These are phyloP conservation scores for Didymella arachidicola DNA, from an alignment of 2,329 filamentous ascomycete genomes.

Conservation along the genomic window DNA sequence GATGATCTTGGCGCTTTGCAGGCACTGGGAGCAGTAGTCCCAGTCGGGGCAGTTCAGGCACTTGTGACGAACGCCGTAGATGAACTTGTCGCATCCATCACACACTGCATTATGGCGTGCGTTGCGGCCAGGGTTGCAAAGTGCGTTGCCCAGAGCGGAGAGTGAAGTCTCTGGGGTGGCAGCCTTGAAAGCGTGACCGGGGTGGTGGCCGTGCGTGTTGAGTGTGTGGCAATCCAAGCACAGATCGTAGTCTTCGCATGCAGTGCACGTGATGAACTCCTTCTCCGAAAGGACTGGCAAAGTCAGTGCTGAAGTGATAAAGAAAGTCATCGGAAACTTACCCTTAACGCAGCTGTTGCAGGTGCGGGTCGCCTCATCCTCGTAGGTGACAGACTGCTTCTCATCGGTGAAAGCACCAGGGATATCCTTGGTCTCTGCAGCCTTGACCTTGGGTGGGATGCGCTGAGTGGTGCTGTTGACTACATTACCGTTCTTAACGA, in stretches of 20 bases:
- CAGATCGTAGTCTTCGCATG: slow-evolving; percentile 90
- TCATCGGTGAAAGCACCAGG: slow-evolving; percentile 57
- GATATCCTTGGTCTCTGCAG: slow-evolving; percentile 47
- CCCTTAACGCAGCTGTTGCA: slow-evolving; percentile 75
- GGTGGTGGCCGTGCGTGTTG: slow-evolving; percentile 88
- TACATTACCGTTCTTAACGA: slow-evolving; percentile 78
- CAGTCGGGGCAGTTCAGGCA: slow-evolving; percentile 96
- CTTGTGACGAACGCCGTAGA: slow-evolving; percentile 91
- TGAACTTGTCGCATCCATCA: slow-evolving; percentile 89
- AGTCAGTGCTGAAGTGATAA: slow-evolving; percentile 32
- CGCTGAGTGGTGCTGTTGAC: slow-evolving; percentile 86
- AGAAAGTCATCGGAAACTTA: slow-evolving; percentile 43
- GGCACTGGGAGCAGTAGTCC: slow-evolving; percentile 88
- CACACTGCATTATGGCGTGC: slow-evolving; percentile 87
- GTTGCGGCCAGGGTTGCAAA: slow-evolving; percentile 81
- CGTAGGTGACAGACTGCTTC: slow-evolving; percentile 50
- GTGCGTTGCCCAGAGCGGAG: slow-evolving; percentile 67
- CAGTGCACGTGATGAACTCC: slow-evolving; percentile 83
- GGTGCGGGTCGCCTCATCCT: slow-evolving; percentile 64
- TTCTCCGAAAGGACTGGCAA: slow-evolving; percentile 71
- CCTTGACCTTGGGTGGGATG: slow-evolving; percentile 69
- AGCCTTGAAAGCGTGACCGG: slow-evolving; percentile 79
- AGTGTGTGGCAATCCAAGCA: slow-evolving; percentile 81
- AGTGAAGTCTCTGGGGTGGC: slow-evolving; percentile 67
- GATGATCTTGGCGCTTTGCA: slow-evolving; percentile 68